Evolutionary conservation across 2,329 filamentous ascomycete genomes (phyloP).

Genomic region (Epichloe sylvatica): DNA sequence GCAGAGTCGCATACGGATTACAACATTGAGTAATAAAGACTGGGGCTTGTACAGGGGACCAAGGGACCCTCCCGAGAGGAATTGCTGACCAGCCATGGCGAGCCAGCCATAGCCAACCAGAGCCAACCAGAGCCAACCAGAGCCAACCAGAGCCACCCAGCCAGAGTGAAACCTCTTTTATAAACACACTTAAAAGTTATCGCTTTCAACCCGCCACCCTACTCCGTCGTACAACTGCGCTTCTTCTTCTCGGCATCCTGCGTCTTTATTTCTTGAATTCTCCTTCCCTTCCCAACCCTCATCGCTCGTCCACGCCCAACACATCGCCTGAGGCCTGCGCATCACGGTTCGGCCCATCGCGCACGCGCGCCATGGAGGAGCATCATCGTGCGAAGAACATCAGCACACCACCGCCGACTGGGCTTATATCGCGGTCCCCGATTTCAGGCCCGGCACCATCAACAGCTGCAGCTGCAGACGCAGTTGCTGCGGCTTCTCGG

Average conservation of each 20-base stretch:
- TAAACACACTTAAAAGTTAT: neutral
- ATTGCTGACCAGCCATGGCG: neutral
- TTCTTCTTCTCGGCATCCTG: neutral
- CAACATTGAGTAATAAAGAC: no score
- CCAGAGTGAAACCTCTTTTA: neutral
- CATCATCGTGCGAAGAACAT: slow-evolving; percentile 1
- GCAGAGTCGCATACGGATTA: no score
- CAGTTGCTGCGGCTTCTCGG: neutral
- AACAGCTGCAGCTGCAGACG: neutral
- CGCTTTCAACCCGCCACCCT: neutral
- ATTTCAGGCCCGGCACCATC: slow-evolving; percentile 1
- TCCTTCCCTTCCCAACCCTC: neutral
- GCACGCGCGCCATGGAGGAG: slow-evolving; percentile 5
- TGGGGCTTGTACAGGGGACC: no score
- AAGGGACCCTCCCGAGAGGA: neutral
- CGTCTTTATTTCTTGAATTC: neutral
- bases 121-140: neutral
- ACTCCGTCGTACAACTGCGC: neutral
- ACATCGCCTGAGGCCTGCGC: neutral
- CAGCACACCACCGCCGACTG: slow-evolving; percentile 1
- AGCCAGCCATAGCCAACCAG: neutral
- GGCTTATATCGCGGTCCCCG: slow-evolving; percentile 1
- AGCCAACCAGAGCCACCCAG: neutral
- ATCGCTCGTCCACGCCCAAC: neutral
- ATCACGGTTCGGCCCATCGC: neutral